Percentiles rank a stretch among this genome's conserved stretches.
Evolutionary conservation across 1,139 yeast genomes (phyloP).

Genomic region (Suhomyces terraborum): DNA sequence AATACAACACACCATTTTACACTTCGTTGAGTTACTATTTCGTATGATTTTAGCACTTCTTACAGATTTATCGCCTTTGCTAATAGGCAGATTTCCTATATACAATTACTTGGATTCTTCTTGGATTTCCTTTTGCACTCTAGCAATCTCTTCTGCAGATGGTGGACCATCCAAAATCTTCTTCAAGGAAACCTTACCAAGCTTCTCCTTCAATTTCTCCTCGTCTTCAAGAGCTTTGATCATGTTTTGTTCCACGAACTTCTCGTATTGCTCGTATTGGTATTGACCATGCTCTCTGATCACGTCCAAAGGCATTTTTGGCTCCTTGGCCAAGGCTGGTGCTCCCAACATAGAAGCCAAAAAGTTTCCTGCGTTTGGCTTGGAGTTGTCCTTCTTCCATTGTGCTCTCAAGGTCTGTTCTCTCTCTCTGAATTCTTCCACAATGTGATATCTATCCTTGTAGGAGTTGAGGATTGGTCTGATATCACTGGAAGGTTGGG

Average conservation of each 20-base stretch:
- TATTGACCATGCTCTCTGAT: constrained; percentile 92
- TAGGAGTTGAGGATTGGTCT: constrained; percentile 83
- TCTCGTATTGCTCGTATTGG: constrained; percentile 82
- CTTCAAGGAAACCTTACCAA: constrained; percentile 79
- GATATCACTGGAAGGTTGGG: constrained; percentile 87
- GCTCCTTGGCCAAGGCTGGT: constrained; percentile 54
- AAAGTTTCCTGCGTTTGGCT: constrained; percentile 54
- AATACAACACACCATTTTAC: too few relatives aligned
- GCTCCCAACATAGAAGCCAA: constrained; percentile 62
- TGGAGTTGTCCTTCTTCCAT: constrained; percentile 65
- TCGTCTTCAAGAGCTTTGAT: constrained; percentile 82
- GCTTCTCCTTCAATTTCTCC: constrained; percentile 74
- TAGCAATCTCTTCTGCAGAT: constrained; percentile 80
- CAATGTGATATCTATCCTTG: constrained; percentile 56
- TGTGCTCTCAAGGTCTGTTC: constrained; percentile 70
- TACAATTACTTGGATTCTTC: constrained; percentile 9
- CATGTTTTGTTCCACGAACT: constrained; percentile 84
- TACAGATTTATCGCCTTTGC: constrained; percentile 1
- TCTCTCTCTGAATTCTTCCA: constrained; percentile 77
- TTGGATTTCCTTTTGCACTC: constrained; percentile 50
- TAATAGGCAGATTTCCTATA: constrained; percentile 1
- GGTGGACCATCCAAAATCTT: constrained; percentile 87
- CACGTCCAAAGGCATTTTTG: constrained; percentile 87
- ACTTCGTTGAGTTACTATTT: constrained; percentile 1
- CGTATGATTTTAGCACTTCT: background rate